Base-by-base conservation (phyloP, 83 land plant genomes). In the Larix sibirica region DNA sequence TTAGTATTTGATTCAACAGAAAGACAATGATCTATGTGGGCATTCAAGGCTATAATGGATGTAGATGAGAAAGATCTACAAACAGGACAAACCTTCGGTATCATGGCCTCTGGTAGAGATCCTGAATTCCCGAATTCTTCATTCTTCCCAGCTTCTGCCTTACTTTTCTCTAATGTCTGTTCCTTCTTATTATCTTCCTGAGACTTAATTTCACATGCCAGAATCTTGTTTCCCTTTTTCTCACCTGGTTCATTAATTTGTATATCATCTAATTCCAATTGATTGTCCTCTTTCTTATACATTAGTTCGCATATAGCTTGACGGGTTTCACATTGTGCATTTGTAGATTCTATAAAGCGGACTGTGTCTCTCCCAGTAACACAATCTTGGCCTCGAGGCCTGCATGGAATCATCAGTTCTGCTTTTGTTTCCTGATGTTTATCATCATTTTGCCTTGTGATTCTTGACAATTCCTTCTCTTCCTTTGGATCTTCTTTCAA, bases 11-110 rank as follows among this genome's bases (percentile, higher is more conserved):
- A 83, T 60, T 91, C 91, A 68, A 28, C 83, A 28, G 84, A 83
- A 60, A 93, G 89, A 80, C 91, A 89, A 67, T 89, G 93, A 80
- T 93, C 91, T 21, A 91, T 93, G 64, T 93, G 95, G 9, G 95
- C 91, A 86, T 93, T 91, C 84, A 93, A 88, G 14, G 93, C 88
- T 60, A 91, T 91, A 77, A 88, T 91, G 1, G 90, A 93, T 24
- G 91, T 84, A 20, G 90, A 91, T 31, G 92, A 87, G 80, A 89
- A 89, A 20, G 85, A 84, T 28, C 83, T 89, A 62, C 93, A 91
- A 81, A 93, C 91, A 63, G 95, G 95, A 83, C 93, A 93, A 66
- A 89, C 83, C 56, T 91, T 91, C 17, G 93, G 84, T 62, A 90
- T 88, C 90, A 91, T 85, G 33, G 86, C 17, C 50, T 91, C 93